These are phyloP conservation scores for Excoecaria agallocha DNA, from an alignment of 345 rosid genomes.

Conservation along the genomic window DNA sequence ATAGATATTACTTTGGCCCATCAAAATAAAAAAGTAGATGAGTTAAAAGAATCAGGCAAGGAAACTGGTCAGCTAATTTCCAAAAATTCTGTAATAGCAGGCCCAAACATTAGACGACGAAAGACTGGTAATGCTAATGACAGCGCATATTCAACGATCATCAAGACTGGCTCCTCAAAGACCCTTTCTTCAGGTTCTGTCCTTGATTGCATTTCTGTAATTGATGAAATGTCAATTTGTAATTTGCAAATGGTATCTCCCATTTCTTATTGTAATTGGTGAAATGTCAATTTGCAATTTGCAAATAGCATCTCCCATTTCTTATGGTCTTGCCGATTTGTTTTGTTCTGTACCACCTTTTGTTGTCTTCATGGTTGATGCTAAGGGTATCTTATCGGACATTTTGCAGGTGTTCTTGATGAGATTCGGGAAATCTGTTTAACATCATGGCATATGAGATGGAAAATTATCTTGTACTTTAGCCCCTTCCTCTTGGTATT, in stretches of 20 bases:
- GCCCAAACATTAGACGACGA: constrained; percentile 63
- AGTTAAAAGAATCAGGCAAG: constrained; percentile 15
- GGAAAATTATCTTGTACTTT: constrained; percentile 57
- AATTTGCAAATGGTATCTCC: neutral
- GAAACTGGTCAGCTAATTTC: constrained; percentile 20
- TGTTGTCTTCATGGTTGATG: neutral
- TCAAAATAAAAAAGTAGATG: constrained; percentile 28
- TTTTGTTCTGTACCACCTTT: neutral
- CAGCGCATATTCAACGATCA: constrained; percentile 20
- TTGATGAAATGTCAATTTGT: neutral
- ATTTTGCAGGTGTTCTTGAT: constrained; percentile 53
- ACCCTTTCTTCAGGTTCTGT: constrained; percentile 42
- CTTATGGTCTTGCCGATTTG: constrained; percentile 3
- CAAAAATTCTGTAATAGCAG: constrained; percentile 20
- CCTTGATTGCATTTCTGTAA: constrained; percentile 20
- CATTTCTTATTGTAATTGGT: neutral
- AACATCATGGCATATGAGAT: constrained; percentile 64
- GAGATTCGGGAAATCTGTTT: constrained; percentile 50
- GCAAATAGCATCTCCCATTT: neutral
- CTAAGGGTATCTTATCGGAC: constrained; percentile 10
- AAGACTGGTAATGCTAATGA: constrained; percentile 31
- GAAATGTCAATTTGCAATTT: neutral
- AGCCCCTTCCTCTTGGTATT: constrained; percentile 59
- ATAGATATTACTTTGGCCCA: constrained; percentile 50
- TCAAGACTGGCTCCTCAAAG: constrained; percentile 21